These are phyloP conservation scores for Saccharomyces hybrid DNA, from an alignment of 1,139 yeast species.

Conservation along the genomic window DNA sequence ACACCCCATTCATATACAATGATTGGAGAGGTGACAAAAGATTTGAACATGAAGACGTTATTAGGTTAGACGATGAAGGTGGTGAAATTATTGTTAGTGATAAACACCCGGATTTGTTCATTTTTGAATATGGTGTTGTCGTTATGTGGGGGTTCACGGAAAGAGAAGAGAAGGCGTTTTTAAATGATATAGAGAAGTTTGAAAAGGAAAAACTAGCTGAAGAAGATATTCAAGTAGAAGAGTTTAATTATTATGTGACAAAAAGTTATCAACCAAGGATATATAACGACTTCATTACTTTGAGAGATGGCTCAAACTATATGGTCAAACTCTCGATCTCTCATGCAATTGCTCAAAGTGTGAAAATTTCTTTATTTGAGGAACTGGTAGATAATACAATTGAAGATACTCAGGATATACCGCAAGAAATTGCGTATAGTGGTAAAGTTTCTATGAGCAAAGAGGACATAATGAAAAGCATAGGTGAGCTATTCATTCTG, in stretches of 20 bases:
- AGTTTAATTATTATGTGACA: slow-evolving; percentile 88
- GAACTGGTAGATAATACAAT: slow-evolving; percentile 93
- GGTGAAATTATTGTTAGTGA: slow-evolving; percentile 83
- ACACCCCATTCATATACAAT: slow-evolving; percentile 79
- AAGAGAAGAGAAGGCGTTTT: slow-evolving; percentile 74
- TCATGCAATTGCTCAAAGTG: slow-evolving; percentile 89
- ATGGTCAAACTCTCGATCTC: slow-evolving; percentile 85
- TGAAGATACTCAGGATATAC: slow-evolving; percentile 94
- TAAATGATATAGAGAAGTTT: slow-evolving; percentile 76
- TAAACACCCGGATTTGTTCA: slow-evolving; percentile 66
- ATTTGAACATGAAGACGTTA: slow-evolving; percentile 42
- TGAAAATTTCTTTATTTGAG: slow-evolving; percentile 87
- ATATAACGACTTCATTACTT: slow-evolving; percentile 87
- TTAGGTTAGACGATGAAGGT: slow-evolving; percentile 83
- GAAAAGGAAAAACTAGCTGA: slow-evolving; percentile 85
- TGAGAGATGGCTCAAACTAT: slow-evolving; percentile 84
- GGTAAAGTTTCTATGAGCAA: slow-evolving; percentile 94
- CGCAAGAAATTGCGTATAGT: slow-evolving; percentile 87
- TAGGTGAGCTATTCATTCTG: slow-evolving; percentile 87
- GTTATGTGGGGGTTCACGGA: slow-evolving; percentile 92
- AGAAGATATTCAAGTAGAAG: slow-evolving; percentile 90
- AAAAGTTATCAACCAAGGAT: slow-evolving; percentile 91
- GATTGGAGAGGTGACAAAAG: slow-evolving; percentile 59
- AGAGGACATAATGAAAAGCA: slow-evolving; percentile 91
- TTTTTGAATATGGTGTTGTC: slow-evolving; percentile 91